Percentiles rank a stretch among this genome's conserved stretches.
These are phyloP conservation scores for Cylindrotheca fusiformis DNA, from an alignment of 108 stramenopile genomes.

Conservation along the genomic window DNA sequence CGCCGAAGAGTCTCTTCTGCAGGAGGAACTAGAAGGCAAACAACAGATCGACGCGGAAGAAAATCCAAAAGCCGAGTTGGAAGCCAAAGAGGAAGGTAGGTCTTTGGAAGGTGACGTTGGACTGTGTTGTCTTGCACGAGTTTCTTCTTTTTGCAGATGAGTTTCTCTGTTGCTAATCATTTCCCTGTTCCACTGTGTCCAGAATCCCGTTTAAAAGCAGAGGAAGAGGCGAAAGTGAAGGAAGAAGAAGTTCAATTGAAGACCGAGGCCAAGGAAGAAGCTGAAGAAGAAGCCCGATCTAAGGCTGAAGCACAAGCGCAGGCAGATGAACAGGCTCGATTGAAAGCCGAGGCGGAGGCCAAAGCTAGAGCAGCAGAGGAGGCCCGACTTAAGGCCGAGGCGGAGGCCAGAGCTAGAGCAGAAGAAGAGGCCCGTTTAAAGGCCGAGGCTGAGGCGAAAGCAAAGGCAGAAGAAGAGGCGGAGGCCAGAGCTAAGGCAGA, in stretches of 20 bases:
- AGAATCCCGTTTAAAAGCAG: not conserved
- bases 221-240: not conserved
- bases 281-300: not conserved
- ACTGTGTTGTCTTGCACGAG: no score
- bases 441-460: constrained; percentile 3
- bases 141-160: no score
- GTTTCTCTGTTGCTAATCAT: no score
- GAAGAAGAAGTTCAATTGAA: not conserved
- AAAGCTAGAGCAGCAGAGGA: not conserved
- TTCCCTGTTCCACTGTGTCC: no score
- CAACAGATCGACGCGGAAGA: no score
- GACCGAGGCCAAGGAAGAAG: not conserved
- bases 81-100: no score
- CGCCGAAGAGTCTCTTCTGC: no score
- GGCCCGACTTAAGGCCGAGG: not conserved
- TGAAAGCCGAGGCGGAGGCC: not conserved
- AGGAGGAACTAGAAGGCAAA: no score
- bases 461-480: not conserved
- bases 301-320: constrained; percentile 1
- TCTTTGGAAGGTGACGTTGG: no score
- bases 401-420: constrained; percentile 3
- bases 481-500: not conserved
- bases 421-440: constrained; percentile 4
- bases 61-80: no score
- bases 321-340: not conserved